Percentiles rank a stretch among this genome's conserved stretches.
phyloP scores from a whole-genome alignment of 2,329 filamentous ascomycete genomes.

The Ophiocordyceps camponoti-floridani region DNA sequence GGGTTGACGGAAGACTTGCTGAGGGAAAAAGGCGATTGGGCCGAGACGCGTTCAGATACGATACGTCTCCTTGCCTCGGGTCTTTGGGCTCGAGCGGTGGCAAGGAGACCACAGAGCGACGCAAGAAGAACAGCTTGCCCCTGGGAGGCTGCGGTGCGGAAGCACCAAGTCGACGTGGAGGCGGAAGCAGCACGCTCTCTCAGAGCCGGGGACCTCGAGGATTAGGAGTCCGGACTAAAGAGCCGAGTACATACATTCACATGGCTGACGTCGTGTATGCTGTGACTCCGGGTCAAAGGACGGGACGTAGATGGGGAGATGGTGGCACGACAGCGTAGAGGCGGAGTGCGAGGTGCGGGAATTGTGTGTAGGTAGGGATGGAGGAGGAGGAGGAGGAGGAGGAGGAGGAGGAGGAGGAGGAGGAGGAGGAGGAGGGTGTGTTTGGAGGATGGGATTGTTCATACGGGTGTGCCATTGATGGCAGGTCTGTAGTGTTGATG shows the following conservation, averaged over 20 bases:
- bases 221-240: conserved; percentile 45
- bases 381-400: background rate
- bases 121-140: conserved; percentile 27
- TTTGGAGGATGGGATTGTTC: background rate
- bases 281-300: too few relatives aligned
- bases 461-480: too few relatives aligned
- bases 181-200: conserved; percentile 31
- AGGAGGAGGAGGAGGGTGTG: background rate
- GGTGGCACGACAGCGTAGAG: too few relatives aligned
- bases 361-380: too few relatives aligned
- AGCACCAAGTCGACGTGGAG: conserved; percentile 10
- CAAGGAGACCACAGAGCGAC: conserved; percentile 41
- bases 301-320: too few relatives aligned
- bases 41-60: conserved; percentile 38
- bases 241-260: conserved; percentile 43
- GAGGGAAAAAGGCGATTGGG: background rate
- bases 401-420: background rate
- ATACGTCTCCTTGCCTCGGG: conserved; percentile 37
- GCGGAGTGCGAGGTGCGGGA: background rate
- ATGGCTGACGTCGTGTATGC: background rate
- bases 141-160: conserved; percentile 10
- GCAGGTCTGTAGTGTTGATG: too few relatives aligned
- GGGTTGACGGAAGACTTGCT: too few relatives aligned
- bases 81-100: conserved; percentile 18
- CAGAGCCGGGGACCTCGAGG: conserved; percentile 41